These are phyloP conservation scores for Parasitella parasitica DNA, from an alignment of 371 early-diverging fungal genomes.

Conservation along the genomic window DNA sequence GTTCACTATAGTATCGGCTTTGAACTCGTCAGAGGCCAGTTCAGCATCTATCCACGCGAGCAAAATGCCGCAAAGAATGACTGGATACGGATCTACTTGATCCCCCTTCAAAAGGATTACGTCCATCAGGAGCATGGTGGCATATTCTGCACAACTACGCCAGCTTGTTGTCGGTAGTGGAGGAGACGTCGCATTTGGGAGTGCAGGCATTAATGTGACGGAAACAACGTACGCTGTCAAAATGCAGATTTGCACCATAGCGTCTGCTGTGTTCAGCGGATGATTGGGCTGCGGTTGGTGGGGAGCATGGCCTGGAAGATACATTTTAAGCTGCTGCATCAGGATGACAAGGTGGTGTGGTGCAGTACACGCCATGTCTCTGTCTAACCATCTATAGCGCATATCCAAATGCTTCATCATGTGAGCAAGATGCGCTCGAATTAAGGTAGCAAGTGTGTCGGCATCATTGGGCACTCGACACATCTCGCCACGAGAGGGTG, in stretches of 20 bases:
- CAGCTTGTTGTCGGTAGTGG: conserved; percentile 8
- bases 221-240: conserved; percentile 17
- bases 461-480: background rate
- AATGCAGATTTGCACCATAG: conserved; percentile 2
- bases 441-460: background rate
- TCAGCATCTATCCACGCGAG: conserved; percentile 16
- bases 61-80: conserved; percentile 12
- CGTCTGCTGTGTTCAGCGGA: background rate
- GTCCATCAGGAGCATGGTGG: conserved; percentile 7
- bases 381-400: conserved; percentile 5
- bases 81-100: background rate
- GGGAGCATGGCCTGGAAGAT: conserved; percentile 3
- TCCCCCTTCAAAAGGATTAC: conserved; percentile 7
- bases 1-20: conserved; percentile 7
- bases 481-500: background rate
- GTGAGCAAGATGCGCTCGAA: conserved; percentile 5
- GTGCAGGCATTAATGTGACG: conserved; percentile 3
- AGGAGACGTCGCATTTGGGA: background rate
- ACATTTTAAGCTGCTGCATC: conserved; percentile 12
- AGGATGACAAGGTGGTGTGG: conserved; percentile 12
- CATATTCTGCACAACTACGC: conserved; percentile 10
- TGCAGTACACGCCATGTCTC: background rate
- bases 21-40: background rate
- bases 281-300: background rate
- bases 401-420: conserved; percentile 15